phyloP scores from a whole-genome alignment of 2,329 filamentous ascomycete species.

The Cercospora zeae-maydis region DNA sequence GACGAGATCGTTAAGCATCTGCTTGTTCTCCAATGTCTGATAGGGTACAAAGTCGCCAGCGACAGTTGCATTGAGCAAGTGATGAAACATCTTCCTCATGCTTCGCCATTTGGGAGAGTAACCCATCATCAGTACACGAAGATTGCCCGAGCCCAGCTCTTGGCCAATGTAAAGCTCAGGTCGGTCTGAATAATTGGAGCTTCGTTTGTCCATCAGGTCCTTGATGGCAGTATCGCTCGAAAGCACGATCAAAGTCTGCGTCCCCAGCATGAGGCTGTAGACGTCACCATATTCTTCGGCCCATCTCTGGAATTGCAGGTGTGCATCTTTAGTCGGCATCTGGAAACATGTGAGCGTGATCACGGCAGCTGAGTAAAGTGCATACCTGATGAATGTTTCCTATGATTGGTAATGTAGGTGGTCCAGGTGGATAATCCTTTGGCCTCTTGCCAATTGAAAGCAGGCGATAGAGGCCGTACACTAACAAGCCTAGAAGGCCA shows the following conservation, averaged over 20 bases:
- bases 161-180: conserved; percentile 26
- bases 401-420: conserved; percentile 29
- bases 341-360: conserved; percentile 6
- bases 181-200: conserved; percentile 25
- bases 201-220: conserved; percentile 36
- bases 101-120: conserved; percentile 33
- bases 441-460: conserved; percentile 24
- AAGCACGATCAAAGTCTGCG: conserved; percentile 47
- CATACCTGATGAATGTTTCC: conserved; percentile 30
- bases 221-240: conserved; percentile 47
- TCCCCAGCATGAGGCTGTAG: conserved; percentile 52
- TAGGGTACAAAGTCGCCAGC: conserved; percentile 51
- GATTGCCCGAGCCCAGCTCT: conserved; percentile 15
- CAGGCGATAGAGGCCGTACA: conserved; percentile 19
- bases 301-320: conserved; percentile 52
- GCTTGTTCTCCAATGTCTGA: conserved; percentile 55
- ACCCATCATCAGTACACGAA: conserved; percentile 27
- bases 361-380: neutral
- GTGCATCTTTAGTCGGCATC: conserved; percentile 44
- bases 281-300: conserved; percentile 51
- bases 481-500: neutral
- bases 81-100: conserved; percentile 43
- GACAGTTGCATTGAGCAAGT: conserved; percentile 47
- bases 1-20: conserved; percentile 51
- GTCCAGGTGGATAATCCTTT: conserved; percentile 27